These are phyloP conservation scores for Davidsoniella virescens DNA, from an alignment of 2,329 filamentous ascomycete genomes.

Conservation along the genomic window DNA sequence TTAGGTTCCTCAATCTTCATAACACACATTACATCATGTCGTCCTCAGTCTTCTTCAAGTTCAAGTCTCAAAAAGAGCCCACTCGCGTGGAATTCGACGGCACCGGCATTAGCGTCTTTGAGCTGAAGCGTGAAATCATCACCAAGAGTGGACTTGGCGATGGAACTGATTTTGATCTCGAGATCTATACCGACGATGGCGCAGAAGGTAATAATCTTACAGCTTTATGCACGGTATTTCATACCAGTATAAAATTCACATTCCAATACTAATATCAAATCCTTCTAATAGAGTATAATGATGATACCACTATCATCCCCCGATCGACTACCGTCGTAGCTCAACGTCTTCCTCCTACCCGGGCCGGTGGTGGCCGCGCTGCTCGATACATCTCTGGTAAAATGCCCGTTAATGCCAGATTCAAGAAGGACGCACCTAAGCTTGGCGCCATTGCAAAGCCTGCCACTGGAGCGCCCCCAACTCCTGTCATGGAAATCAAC, in stretches of 20 bases:
- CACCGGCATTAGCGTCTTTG: conserved; percentile 94
- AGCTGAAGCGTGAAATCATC: conserved; percentile 98
- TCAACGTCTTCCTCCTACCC: conserved; percentile 65
- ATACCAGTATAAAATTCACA: not conserved
- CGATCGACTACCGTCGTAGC: conserved; percentile 89
- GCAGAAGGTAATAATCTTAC: conserved; percentile 54
- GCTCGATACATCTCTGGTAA: conserved; percentile 93
- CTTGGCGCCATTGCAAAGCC: conserved; percentile 61
- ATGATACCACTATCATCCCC: conserved; percentile 94
- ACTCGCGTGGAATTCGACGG: conserved; percentile 92
- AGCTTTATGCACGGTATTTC: not conserved
- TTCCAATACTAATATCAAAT: conserved; percentile 17
- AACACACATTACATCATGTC: conserved; percentile 45
- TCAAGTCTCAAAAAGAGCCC: conserved; percentile 96
- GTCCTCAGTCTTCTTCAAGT: conserved; percentile 98
- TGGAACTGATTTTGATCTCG: conserved; percentile 88
- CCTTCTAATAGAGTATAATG: conserved; percentile 61
- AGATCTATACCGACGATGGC: conserved; percentile 83
- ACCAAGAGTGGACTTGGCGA: conserved; percentile 83
- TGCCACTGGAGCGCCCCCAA: conserved; percentile 40
- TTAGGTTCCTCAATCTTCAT: not conserved
- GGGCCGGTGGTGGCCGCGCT: conserved; percentile 75
- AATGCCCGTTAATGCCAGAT: conserved; percentile 42
- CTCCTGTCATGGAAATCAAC: conserved; percentile 50
- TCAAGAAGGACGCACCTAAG: conserved; percentile 40